Percentiles rank a stretch among this genome's conserved stretches.
Conservation (phyloP, 495 filamentous ascomycete genomes). For the Tuber indicum region DNA sequence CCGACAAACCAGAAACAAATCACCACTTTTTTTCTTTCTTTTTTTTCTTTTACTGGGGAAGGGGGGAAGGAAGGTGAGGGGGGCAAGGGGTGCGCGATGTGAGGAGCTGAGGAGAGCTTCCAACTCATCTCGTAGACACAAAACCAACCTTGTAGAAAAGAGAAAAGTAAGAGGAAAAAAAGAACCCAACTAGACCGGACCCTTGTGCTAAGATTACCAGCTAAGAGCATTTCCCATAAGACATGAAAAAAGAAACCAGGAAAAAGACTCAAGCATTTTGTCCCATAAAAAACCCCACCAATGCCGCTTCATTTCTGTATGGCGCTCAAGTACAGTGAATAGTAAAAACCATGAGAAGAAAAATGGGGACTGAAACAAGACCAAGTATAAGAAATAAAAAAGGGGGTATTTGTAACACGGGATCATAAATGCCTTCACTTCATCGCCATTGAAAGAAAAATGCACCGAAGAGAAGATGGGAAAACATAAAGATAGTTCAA, state of each 20-base stretch:
- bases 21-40: slow-evolving; percentile 14
- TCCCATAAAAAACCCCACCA: slow-evolving; percentile 20
- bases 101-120: not conserved
- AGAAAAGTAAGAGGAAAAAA: slow-evolving; percentile 32
- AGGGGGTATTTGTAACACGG: slow-evolving; percentile 35
- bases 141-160: slow-evolving; percentile 5
- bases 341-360: slow-evolving; percentile 12
- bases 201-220: slow-evolving; percentile 32
- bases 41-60: not conserved
- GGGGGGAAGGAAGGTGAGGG: not conserved
- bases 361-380: slow-evolving; percentile 9
- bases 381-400: slow-evolving; percentile 20
- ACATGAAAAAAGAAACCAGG: slow-evolving; percentile 24
- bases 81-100: not conserved
- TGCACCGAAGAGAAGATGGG: slow-evolving; percentile 34
- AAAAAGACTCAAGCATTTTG: slow-evolving; percentile 34
- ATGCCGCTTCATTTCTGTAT: slow-evolving; percentile 35
- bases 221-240: slow-evolving; percentile 29
- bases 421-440: slow-evolving; percentile 39
- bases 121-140: not conserved
- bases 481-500: slow-evolving; percentile 29
- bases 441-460: slow-evolving; percentile 27
- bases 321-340: slow-evolving; percentile 31
- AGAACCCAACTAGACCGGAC: slow-evolving; percentile 21
- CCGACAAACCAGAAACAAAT: slow-evolving; percentile 19